Evolutionary conservation across 129 eudicot genomes (phyloP), one percentile per base, ranked within the genome.

Genomic region (Scalesia atractyloides): DNA sequence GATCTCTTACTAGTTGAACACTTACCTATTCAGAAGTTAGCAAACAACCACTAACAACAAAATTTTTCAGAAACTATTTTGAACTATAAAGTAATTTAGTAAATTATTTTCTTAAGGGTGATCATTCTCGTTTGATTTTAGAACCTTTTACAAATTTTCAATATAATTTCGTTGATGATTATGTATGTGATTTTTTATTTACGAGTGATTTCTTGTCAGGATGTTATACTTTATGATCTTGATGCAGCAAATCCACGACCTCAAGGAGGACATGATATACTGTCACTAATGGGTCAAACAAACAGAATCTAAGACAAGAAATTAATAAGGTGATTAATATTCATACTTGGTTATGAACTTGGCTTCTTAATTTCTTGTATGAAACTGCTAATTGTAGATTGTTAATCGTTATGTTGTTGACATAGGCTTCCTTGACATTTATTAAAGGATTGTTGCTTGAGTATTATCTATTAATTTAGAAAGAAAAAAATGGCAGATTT

Each of bases 231-330:
- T 73, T 97, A 90, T 76, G 99, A 95, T 85, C 88, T 95, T 54
- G 99, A 95, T 86, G 97, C 99, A 83, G 97, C 99, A 75, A 95
- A 95, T 88, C 97, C 99, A 69, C 81, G 99, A 50, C 99, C 99
- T 51, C 99, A 95, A 90, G 99, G 99, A 2, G 98, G 98, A n/a
- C 98, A 93, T 81, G 98, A 93, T 83, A 89, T 93, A 70, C 73
- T 93, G 73, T 93, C 98, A 24, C 82, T 93, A 43, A 93, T 89
- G 98, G 97, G 97, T 64, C 98, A 93, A 78, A 93, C 66, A 93
- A 93, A 78, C n/a, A n/a, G n/a, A n/a, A n/a, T n/a, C 75, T 93
- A 64, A 79, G 98, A 12, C 98, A 93, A 76, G 98, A 93, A 82
- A 89, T 93, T 17, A 89, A 93, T 60, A 89, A 93, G 98, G 98